Base-by-base conservation (phyloP, 108 stramenopile species). In the Phaeodactylum tricornutum region DNA sequence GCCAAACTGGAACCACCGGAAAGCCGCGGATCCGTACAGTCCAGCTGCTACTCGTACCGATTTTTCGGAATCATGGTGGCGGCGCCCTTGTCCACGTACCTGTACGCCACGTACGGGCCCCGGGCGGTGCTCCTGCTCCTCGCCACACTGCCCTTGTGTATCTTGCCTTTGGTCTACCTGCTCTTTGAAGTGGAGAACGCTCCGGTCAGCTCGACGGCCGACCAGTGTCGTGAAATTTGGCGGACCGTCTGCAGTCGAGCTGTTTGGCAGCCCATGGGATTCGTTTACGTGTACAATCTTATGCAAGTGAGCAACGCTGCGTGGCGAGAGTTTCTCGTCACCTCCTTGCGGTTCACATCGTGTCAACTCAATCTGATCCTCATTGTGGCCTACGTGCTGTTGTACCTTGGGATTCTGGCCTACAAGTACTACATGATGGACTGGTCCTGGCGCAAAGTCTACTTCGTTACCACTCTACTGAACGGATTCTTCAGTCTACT, bases 221-320 rank as follows among this genome's bases (percentile, higher is more conserved):
- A 83, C 5, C 88, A 90, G 51, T 85, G 83, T 48, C 6, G 40
- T 6, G 88, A 85, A 53, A 90, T 90, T 37, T 90, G 79, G 79
- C 72, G 59, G 25, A 85, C 88, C 1, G 88, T 90, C 7, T 90
- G 84, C 53, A 71, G 71, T 17, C 59, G 88, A 2, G 83, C 84
- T 3, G 88, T 82, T 6, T 90, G 84, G 84, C 88, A 90, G 40
- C 83, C 88, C 2, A 67, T 90, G 77, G 89, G 71, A 11, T 92
- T 92, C 52, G 90, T 92, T 3, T 92, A 77, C 41, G 19, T 84
- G 22, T 92, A 87, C 72, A 92, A 92, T 64, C 70, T 81, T 8
- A 36, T 92, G 29, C 89, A 92, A 60, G 77, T 90, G 25, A 77
- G 81, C 3, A 90, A 90, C 59, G 66, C 69, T 0, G 83, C 88